Conservation (phyloP, 257 asterid genomes). For the Solanum gandarillasii region DNA sequence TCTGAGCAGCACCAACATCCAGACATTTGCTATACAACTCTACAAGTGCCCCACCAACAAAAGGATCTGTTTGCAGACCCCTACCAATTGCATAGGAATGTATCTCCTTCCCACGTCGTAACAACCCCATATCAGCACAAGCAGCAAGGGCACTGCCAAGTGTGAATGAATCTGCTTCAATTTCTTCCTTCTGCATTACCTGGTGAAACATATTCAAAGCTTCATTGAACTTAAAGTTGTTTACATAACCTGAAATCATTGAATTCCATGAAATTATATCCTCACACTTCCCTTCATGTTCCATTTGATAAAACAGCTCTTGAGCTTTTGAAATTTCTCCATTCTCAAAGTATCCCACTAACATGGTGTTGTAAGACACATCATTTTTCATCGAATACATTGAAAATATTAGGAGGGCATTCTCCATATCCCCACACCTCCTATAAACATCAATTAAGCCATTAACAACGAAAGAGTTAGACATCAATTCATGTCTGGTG, state of each 20-base stretch:
- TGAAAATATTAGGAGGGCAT: constrained; percentile 43
- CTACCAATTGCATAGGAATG: constrained; percentile 50
- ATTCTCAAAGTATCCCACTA: constrained; percentile 58
- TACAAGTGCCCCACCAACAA: constrained; percentile 66
- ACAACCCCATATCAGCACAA: constrained; percentile 33
- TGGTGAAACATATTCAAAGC: constrained; percentile 31
- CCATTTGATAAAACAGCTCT: constrained; percentile 57
- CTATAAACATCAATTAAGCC: constrained; percentile 68
- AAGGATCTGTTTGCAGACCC: constrained; percentile 45
- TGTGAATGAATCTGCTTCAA: constrained; percentile 58
- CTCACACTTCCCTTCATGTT: constrained; percentile 27
- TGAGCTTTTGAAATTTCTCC: constrained; percentile 41
- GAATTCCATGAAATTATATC: constrained; percentile 72
- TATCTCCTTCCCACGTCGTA: constrained; percentile 36
- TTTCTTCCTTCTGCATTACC: constrained; percentile 22
- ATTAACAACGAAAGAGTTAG: constrained; percentile 53
- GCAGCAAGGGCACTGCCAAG: constrained; percentile 55
- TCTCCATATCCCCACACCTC: constrained; percentile 51
- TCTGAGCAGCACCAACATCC: constrained; percentile 49
- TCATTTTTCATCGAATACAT: constrained; percentile 43
- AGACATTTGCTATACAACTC: constrained; percentile 54
- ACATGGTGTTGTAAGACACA: constrained; percentile 68
- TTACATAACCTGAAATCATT: constrained; percentile 66
- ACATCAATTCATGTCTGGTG: constrained; percentile 41
- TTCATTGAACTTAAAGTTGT: constrained; percentile 42